phyloP scores from a whole-genome alignment of 345 rosid genomes.

The Barbarea vulgaris region DNA sequence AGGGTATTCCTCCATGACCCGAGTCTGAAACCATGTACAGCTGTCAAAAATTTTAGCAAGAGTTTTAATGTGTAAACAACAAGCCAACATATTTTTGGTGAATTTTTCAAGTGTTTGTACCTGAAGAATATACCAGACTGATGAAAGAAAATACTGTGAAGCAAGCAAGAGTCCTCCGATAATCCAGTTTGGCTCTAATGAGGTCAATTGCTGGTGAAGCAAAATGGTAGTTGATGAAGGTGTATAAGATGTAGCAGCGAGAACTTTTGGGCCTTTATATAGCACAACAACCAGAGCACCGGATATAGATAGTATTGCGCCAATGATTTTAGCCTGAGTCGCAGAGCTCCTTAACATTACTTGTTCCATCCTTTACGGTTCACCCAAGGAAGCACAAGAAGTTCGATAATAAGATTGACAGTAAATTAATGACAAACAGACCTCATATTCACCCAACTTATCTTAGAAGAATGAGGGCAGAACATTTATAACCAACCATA shows the following conservation, averaged over 20 bases:
- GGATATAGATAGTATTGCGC: conserved; percentile 36
- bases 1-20: conserved; percentile 10
- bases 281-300: conserved; percentile 36
- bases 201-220: background rate
- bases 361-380: conserved; percentile 28
- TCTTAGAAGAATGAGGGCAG: background rate
- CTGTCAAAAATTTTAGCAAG: background rate
- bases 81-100: background rate
- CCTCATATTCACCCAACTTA: conserved; percentile 1
- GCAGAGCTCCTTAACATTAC: conserved; percentile 34
- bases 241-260: conserved; percentile 6
- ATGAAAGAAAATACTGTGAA: conserved; percentile 32
- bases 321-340: conserved; percentile 36
- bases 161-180: conserved; percentile 37
- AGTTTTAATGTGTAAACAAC: background rate
- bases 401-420: background rate
- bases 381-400: background rate
- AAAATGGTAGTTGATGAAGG: background rate
- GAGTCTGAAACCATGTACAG: conserved; percentile 12
- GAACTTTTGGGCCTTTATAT: conserved; percentile 37
- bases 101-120: conserved; percentile 11
- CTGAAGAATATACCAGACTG: conserved; percentile 42
- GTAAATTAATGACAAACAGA: background rate
- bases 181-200: conserved; percentile 33
- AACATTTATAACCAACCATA: background rate